These are phyloP conservation scores for Clitopilus passeckerianus DNA, from an alignment of 768 basidiomycete genomes.

Conservation along the genomic window DNA sequence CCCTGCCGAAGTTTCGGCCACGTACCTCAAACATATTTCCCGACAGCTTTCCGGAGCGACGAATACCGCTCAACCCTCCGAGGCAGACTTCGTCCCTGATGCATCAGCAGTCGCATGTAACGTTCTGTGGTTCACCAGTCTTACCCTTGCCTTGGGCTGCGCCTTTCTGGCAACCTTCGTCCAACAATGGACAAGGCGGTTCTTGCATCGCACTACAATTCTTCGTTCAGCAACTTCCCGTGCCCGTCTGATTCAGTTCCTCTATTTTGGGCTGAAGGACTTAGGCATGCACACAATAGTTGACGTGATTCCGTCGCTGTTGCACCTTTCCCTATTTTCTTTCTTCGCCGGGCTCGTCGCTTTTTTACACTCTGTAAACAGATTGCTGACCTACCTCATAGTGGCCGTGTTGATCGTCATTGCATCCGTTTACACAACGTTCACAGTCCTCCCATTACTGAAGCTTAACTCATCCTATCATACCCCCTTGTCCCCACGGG, in stretches of 20 bases:
- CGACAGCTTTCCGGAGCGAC: not conserved
- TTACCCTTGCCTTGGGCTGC: slow-evolving; percentile 11
- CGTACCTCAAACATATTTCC: not conserved
- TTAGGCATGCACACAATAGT: not conserved
- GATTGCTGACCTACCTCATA: not conserved
- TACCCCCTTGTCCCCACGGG: not conserved
- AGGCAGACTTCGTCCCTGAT: not conserved
- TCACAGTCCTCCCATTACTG: not conserved
- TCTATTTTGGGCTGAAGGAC: not conserved
- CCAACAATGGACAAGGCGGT: slow-evolving; percentile 11
- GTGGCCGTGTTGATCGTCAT: not conserved
- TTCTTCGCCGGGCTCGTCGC: not conserved
- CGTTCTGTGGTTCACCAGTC: slow-evolving; percentile 12
- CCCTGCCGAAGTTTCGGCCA: not conserved
- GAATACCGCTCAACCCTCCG: not conserved
- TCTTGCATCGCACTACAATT: not conserved
- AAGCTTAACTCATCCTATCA: not conserved
- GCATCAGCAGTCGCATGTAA: slow-evolving; percentile 5
- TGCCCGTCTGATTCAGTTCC: not conserved
- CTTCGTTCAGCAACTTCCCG: not conserved
- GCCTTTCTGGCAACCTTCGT: slow-evolving; percentile 12
- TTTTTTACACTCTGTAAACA: not conserved
- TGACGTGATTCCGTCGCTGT: not conserved
- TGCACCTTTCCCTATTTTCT: not conserved
- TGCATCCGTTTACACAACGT: not conserved